phyloP scores from a whole-genome alignment of 1,284 basidiomycete species.

The Austroboletus novae-zelandiae region DNA sequence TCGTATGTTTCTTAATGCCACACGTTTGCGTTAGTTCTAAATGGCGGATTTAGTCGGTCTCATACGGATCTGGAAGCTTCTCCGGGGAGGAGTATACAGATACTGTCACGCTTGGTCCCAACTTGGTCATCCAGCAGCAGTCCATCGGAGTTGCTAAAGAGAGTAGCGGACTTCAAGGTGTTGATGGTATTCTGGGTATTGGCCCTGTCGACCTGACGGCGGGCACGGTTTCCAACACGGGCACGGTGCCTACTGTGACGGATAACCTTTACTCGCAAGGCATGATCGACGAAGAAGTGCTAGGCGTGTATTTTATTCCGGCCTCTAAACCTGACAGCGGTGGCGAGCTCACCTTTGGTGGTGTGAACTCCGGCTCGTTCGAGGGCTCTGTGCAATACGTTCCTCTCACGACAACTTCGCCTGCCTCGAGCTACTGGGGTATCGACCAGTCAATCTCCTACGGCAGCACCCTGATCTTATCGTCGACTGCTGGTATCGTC shows the following conservation, averaged over 20 bases:
- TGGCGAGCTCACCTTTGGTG: constrained; percentile 51
- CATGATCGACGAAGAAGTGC: constrained; percentile 40
- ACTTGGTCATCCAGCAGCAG: constrained; percentile 39
- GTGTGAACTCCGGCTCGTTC: constrained; percentile 32
- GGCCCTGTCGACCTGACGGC: constrained; percentile 51
- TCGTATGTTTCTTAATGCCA: constrained; percentile 37
- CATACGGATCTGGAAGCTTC: constrained; percentile 35
- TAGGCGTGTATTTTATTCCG: constrained; percentile 53
- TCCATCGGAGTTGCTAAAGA: constrained; percentile 49
- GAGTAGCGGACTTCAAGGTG: too few species aligned
- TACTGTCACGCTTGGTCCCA: constrained; percentile 27
- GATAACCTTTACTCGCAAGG: constrained; percentile 43
- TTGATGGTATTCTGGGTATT: constrained; percentile 20
- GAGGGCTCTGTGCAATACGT: constrained; percentile 38
- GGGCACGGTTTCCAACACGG: constrained; percentile 29
- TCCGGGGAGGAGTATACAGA: constrained; percentile 9
- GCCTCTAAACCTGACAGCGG: constrained; percentile 26
- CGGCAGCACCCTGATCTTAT: constrained; percentile 39
- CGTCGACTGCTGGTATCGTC: constrained; percentile 17
- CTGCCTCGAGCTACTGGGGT: constrained; percentile 52
- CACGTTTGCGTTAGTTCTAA: neutral
- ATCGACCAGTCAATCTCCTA: constrained; percentile 52
- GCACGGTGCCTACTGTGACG: constrained; percentile 39
- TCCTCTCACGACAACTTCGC: constrained; percentile 50
- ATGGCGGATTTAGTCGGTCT: neutral